A percentile compares a stretch with the other conserved stretches of the same genome.
phyloP scores from a whole-genome alignment of 1,284 basidiomycete species.

The Ganoderma meredithae region DNA sequence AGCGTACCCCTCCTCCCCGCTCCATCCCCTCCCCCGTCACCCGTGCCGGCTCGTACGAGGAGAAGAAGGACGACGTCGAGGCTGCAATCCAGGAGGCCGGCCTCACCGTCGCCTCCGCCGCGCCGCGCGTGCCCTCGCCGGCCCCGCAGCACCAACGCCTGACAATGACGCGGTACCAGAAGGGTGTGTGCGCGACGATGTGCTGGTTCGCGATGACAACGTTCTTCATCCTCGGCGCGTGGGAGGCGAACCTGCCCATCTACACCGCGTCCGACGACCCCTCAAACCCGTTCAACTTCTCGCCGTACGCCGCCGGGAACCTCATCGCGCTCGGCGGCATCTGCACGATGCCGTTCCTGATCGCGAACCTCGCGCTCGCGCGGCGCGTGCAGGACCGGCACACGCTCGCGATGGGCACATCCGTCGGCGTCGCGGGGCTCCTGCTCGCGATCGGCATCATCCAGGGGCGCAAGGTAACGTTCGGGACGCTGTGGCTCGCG shows the following conservation, averaged over 20 bases:
- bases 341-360: conserved; percentile 64
- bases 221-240: conserved; percentile 76
- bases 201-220: conserved; percentile 78
- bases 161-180: conserved; percentile 38
- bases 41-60: conserved; percentile 8
- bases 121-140: not conserved
- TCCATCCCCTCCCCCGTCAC: conserved; percentile 8
- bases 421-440: conserved; percentile 12
- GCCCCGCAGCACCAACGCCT: not conserved
- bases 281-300: conserved; percentile 55
- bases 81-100: conserved; percentile 17
- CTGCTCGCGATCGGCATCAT: conserved; percentile 47
- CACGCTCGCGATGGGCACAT: conserved; percentile 61
- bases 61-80: conserved; percentile 14
- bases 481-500: conserved; percentile 62
- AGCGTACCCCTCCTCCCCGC: conserved; percentile 22
- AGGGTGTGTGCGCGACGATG: conserved; percentile 68
- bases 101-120: not conserved
- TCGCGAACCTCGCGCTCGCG: conserved; percentile 64
- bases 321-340: conserved; percentile 49
- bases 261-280: conserved; percentile 52
- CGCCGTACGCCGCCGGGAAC: conserved; percentile 71
- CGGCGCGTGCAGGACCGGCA: conserved; percentile 66
- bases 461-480: conserved; percentile 51
- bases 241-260: conserved; percentile 77